Percentiles rank a stretch among this genome's conserved stretches.
Conservation (phyloP, 176 grass and related monocot species). For the Tillandsia leiboldiana region DNA sequence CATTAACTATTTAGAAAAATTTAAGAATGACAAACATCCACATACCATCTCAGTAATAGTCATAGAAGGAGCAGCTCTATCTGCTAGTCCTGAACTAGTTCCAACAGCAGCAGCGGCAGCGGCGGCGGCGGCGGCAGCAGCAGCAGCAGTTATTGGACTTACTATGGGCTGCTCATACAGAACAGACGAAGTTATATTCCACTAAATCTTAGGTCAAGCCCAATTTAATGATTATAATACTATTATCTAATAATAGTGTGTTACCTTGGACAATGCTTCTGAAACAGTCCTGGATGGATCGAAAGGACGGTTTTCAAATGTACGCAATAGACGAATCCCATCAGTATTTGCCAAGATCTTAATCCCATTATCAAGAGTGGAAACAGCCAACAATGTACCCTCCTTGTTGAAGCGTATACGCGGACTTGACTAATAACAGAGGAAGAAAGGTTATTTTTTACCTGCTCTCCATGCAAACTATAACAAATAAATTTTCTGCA, state of each 20-base stretch:
- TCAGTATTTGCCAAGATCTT: conserved; percentile 96
- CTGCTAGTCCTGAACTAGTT: conserved; percentile 52
- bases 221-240: not conserved
- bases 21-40: conserved; percentile 10
- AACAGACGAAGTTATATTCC: not conserved
- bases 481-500: conserved; percentile 3
- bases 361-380: conserved; percentile 82
- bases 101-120: conserved; percentile 33
- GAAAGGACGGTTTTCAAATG: conserved; percentile 86
- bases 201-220: not conserved
- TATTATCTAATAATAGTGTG: not conserved
- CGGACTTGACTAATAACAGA: conserved; percentile 64
- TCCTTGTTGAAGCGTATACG: conserved; percentile 96
- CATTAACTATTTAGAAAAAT: not conserved
- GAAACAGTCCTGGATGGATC: conserved; percentile 68
- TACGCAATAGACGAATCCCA: conserved; percentile 64
- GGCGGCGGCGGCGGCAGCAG: conserved; percentile 23
- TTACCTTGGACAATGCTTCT: conserved; percentile 78
- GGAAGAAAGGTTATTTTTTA: conserved; percentile 2
- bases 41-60: conserved; percentile 67
- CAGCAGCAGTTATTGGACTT: conserved; percentile 61
- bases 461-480: conserved; percentile 1
- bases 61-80: conserved; percentile 36
- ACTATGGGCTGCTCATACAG: conserved; percentile 60
- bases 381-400: conserved; percentile 80